A percentile compares a stretch with the other conserved stretches of the same genome.
These are phyloP conservation scores for Cercospora canescens DNA, from an alignment of 2,329 filamentous ascomycete species.

Conservation along the genomic window DNA sequence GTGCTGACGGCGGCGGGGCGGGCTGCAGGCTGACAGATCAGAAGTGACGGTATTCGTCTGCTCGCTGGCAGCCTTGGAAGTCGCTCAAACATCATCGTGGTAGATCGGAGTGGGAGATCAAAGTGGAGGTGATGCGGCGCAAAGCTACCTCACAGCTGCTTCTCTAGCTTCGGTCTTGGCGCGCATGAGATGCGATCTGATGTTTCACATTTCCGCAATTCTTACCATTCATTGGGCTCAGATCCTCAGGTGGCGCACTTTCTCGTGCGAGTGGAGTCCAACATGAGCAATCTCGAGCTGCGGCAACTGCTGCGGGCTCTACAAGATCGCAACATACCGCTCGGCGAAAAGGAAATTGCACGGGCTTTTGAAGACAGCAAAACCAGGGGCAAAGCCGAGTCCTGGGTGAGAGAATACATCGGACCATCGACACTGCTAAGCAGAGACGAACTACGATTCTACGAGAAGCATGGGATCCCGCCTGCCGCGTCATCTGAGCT, in stretches of 20 bases:
- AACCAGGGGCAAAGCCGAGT: slow-evolving; percentile 41
- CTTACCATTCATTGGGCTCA: background rate
- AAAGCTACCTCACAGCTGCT: background rate
- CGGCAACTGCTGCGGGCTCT: slow-evolving; percentile 47
- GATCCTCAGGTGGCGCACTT: background rate
- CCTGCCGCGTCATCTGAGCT: background rate
- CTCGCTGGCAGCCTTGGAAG: slow-evolving; percentile 8
- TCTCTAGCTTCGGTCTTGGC: background rate
- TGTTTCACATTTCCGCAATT: background rate
- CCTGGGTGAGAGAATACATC: slow-evolving; percentile 52
- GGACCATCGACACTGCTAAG: slow-evolving; percentile 48
- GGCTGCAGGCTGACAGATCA: too few relatives aligned
- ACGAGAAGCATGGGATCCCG: slow-evolving; percentile 34
- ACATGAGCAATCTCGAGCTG: slow-evolving; percentile 29
- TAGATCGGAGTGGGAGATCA: background rate
- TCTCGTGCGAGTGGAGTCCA: background rate
- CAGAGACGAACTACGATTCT: slow-evolving; percentile 49
- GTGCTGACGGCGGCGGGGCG: too few relatives aligned
- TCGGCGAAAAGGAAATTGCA: slow-evolving; percentile 49
- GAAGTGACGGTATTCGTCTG: slow-evolving; percentile 12
- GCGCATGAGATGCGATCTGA: background rate
- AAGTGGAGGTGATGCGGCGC: background rate
- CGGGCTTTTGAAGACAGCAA: slow-evolving; percentile 48
- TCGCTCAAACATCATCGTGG: slow-evolving; percentile 18
- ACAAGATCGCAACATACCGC: slow-evolving; percentile 45